Evolutionary conservation across 2,329 filamentous ascomycete species (phyloP), one percentile per base, ranked within the genome.

Genomic region (Trichoderma sp.): DNA sequence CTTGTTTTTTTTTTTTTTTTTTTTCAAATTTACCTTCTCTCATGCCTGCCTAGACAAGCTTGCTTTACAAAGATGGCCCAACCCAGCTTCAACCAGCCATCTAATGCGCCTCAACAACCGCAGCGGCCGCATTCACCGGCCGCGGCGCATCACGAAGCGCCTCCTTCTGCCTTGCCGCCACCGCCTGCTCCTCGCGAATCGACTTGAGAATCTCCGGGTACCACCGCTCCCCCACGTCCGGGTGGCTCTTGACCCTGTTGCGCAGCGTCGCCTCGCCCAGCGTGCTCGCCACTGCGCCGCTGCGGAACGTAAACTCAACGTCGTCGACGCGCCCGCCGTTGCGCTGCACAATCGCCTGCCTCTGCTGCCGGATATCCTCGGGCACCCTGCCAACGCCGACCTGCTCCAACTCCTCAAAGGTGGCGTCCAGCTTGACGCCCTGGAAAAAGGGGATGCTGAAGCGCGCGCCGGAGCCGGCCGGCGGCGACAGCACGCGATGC

Each of bases 381-480:
- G 92, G 91, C 13, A 90, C 85, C 26, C 73, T 71, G 1, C 84
- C 86, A n/a, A 86, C 83, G n/a, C 85, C 86, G 18, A 86, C 83
- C 26, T 74, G 79, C 77, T 87, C 90, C 79, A 96, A 88, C 73
- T 91, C 90, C 76, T 93, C 92, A 77, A 96, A 96, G 21, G 87
- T 87, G 0, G 92, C 89, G 77, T 94, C 91, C 68, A 92, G 89
- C 74, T 89, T 89, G 70, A 96, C 91, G 26, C 93, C 93, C 78
- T 96, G 93, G 82, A 96, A 96, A 81, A 97, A 96, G 0, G 93
- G 93, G 59, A 96, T 90, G 8, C 89, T 92, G 81, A 89, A 95
- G 66, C 93, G 84, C 37, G 93, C 84, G 4, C 92, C 93, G 11
- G 86, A 82, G 14, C 91, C 92, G 8, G 87, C 87, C 1, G 82